Evolutionary conservation across 1,284 basidiomycete genomes (phyloP), one percentile per base, ranked within the genome.

Genomic region (Cystobasidiaceae sp.): DNA sequence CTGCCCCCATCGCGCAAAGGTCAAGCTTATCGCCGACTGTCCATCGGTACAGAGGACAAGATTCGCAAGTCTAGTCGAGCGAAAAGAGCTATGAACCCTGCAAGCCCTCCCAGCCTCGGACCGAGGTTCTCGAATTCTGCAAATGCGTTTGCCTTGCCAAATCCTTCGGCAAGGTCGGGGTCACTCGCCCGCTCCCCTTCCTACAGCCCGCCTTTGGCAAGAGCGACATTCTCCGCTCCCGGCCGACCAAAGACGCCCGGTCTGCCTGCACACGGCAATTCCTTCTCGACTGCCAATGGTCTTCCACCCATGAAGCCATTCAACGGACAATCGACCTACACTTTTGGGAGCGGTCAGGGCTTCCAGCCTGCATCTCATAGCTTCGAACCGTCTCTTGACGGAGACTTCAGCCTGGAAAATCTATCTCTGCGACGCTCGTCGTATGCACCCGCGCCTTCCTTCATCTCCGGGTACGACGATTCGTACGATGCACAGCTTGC

Each of bases 1-100:
- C 44, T 32, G 30, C 44, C 45, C 25, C 27, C 28, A 2, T 59
- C 56, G 1, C 27, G 45, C 6, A 46, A 46, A 49, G 45, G 56
- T 23, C 56, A 59, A 17, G 56, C 56, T 7, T 59, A 59, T 27
- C 43, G 58, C 34, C 23, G 34, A 21, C 32, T 49, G 3, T 60
- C 45, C 2, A 46, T 48, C 21, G 21, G n/a, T 21, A 50, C 58
- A 37, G 45, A 41, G 48, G 34, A 50, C 23, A 41, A 41, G 44
- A 50, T 60, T 11, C 48, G 33, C 21, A 41, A 46, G 6, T 25
- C 13, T 32, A 23, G 13, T 8, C 48, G 25, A 30, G 32, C 23
- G 45, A 44, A 32, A 19, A 49, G 34, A 43, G 28, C 30, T 13
- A 33, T 37, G 3, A 34, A 37, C 13, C 28, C 28, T 15, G 39